Evolutionary conservation across 441 rosid species (phyloP), one percentile per base, ranked within the genome.

Genomic region (Euphorbia celastroides): DNA sequence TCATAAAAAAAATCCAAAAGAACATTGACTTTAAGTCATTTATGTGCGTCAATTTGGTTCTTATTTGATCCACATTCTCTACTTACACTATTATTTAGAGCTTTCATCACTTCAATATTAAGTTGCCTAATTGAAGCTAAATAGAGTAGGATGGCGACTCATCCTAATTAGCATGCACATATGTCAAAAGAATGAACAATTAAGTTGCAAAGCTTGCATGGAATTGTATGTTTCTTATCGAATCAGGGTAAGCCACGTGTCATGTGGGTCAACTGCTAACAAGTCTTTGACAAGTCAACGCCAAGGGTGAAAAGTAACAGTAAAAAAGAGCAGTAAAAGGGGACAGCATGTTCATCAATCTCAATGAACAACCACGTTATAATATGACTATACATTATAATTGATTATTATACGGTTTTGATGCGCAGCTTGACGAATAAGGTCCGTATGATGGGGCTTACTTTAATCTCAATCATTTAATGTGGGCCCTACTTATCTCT

Each of bases 121-220:
- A n/a, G n/a, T n/a, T n/a, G n/a, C n/a, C n/a, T n/a, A n/a, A n/a
- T n/a, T n/a, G n/a, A n/a, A n/a, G n/a, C n/a, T n/a, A n/a, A n/a
- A n/a, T n/a, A n/a, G n/a, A n/a, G n/a, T n/a, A n/a, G n/a, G n/a
- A n/a, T n/a, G n/a, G n/a, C n/a, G n/a, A n/a, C n/a, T n/a, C n/a
- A n/a, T n/a, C n/a, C n/a, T n/a, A n/a, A n/a, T n/a, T n/a, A n/a
- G n/a, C n/a, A n/a, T n/a, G n/a, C n/a, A n/a, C n/a, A n/a, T n/a
- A n/a, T n/a, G n/a, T n/a, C n/a, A n/a, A n/a, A n/a, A n/a, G n/a
- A n/a, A n/a, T n/a, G n/a, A n/a, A n/a, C n/a, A n/a, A n/a, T n/a
- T n/a, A n/a, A n/a, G n/a, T n/a, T n/a, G n/a, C n/a, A n/a, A n/a
- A 63, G 38, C 38, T 26, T 63, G 66, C 66, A 63, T 46, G 65